phyloP scores from a whole-genome alignment of 2,329 filamentous ascomycete genomes.

The Karstenula rhodostoma region DNA sequence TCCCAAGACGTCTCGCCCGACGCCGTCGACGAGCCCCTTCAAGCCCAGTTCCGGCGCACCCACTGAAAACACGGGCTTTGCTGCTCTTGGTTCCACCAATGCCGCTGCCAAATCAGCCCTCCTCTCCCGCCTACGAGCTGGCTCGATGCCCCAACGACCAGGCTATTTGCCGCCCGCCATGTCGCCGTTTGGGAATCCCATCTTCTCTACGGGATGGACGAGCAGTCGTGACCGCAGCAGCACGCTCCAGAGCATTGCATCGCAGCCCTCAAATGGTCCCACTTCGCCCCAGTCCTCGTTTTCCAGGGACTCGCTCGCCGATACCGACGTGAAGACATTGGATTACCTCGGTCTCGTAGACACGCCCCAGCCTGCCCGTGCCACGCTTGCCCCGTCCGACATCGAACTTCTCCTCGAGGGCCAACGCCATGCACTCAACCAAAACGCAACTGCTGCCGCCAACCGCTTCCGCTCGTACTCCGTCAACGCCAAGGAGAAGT shows the following conservation, averaged over 20 bases:
- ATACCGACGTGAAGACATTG: conserved; percentile 89
- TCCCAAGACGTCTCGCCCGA: conserved; percentile 82
- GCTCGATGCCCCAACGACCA: conserved; percentile 90
- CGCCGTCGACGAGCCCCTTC: conserved; percentile 87
- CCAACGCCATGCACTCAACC: conserved; percentile 63
- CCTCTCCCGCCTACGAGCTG: conserved; percentile 85
- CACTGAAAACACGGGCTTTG: conserved; percentile 42
- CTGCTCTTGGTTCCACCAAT: conserved; percentile 57
- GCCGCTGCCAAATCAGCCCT: conserved; percentile 71
- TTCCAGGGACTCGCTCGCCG: conserved; percentile 82
- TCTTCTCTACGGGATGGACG: conserved; percentile 89
- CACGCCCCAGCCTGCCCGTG: conserved; percentile 81
- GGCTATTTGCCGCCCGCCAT: conserved; percentile 67
- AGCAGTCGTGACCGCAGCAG: conserved; percentile 81
- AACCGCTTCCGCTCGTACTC: conserved; percentile 97
- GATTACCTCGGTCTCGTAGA: conserved; percentile 96
- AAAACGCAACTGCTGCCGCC: conserved; percentile 72
- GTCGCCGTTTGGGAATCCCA: conserved; percentile 82
- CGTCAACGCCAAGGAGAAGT: conserved; percentile 98
- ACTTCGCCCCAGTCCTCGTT: conserved; percentile 87
- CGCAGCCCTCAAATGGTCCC: conserved; percentile 84
- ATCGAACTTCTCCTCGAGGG: conserved; percentile 60
- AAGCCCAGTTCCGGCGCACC: conserved; percentile 66
- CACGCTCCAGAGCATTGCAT: conserved; percentile 89
- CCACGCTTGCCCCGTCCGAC: conserved; percentile 72